A percentile compares a stretch with the other conserved stretches of the same genome.
phyloP scores from a whole-genome alignment of 2,329 filamentous ascomycete species.

The Sordariomycetes sp. region DNA sequence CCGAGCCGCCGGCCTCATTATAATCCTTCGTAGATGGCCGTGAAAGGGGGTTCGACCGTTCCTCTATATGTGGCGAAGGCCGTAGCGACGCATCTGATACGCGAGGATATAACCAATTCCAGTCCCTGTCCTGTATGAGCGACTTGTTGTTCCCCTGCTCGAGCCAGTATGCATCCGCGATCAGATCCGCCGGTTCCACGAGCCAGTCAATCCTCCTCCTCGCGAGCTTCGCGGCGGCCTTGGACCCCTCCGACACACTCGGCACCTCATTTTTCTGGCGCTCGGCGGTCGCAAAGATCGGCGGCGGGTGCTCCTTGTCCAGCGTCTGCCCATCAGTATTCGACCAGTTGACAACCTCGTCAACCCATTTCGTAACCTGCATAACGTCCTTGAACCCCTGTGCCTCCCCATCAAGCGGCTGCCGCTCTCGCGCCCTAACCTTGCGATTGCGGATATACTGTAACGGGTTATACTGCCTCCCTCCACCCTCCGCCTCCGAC shows the following conservation, averaged over 20 bases:
- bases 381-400: slow-evolving; percentile 67
- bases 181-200: slow-evolving; percentile 68
- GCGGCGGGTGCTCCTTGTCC: slow-evolving; percentile 17
- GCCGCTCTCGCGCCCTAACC: slow-evolving; percentile 65
- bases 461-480: slow-evolving; percentile 76
- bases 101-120: slow-evolving; percentile 55
- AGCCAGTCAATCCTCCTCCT: slow-evolving; percentile 76
- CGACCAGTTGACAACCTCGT: slow-evolving; percentile 37
- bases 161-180: slow-evolving; percentile 85
- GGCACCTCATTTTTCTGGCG: slow-evolving; percentile 26
- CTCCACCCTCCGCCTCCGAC: slow-evolving; percentile 24
- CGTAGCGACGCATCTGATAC: slow-evolving; percentile 6
- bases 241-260: slow-evolving; percentile 25
- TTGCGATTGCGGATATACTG: slow-evolving; percentile 89
- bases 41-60: neutral
- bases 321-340: slow-evolving; percentile 1
- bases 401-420: slow-evolving; percentile 56
- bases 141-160: slow-evolving; percentile 71
- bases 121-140: slow-evolving; percentile 68
- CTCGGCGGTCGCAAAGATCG: slow-evolving; percentile 31
- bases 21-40: neutral
- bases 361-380: slow-evolving; percentile 64
- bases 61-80: neutral
- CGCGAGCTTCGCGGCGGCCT: slow-evolving; percentile 42
- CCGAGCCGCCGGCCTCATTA: slow-evolving; percentile 10